Evolutionary conservation across 805 yeast species (phyloP).

Genomic region (Yamadazyma akitaensis): DNA sequence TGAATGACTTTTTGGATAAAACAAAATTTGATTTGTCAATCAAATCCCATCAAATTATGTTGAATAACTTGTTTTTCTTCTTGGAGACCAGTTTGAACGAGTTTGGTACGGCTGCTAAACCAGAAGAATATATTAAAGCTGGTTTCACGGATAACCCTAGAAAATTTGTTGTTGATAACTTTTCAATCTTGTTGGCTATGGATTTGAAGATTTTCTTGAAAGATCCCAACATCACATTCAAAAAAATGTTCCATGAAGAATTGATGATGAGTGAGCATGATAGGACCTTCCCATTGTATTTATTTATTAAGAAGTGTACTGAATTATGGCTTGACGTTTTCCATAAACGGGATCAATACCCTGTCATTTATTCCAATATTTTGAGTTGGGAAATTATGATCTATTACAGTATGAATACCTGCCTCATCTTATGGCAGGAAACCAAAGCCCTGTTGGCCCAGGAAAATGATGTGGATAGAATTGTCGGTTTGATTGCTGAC

Average conservation of each 20-base stretch:
- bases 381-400: conserved; percentile 54
- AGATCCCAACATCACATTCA: conserved; percentile 57
- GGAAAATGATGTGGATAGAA: conserved; percentile 48
- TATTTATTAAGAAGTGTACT: conserved; percentile 33
- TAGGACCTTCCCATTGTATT: conserved; percentile 49
- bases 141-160: conserved; percentile 46
- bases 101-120: conserved; percentile 39
- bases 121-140: conserved; percentile 44
- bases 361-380: conserved; percentile 37
- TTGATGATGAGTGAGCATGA: conserved; percentile 54
- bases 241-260: conserved; percentile 61
- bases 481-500: conserved; percentile 42
- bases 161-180: conserved; percentile 41
- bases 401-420: conserved; percentile 53
- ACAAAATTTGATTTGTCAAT: conserved; percentile 37
- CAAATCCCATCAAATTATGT: conserved; percentile 38
- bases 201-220: conserved; percentile 54
- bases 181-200: conserved; percentile 49
- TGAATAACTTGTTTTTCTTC: conserved; percentile 36
- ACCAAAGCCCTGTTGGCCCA: conserved; percentile 48
- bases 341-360: conserved; percentile 27
- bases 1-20: conserved; percentile 33
- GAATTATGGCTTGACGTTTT: conserved; percentile 35
- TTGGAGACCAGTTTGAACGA: conserved; percentile 42
- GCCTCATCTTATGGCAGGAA: conserved; percentile 62